Percentiles rank a stretch among this genome's conserved stretches.
Evolutionary conservation across 768 basidiomycete genomes (phyloP).

Genomic region (Boletus sp.): DNA sequence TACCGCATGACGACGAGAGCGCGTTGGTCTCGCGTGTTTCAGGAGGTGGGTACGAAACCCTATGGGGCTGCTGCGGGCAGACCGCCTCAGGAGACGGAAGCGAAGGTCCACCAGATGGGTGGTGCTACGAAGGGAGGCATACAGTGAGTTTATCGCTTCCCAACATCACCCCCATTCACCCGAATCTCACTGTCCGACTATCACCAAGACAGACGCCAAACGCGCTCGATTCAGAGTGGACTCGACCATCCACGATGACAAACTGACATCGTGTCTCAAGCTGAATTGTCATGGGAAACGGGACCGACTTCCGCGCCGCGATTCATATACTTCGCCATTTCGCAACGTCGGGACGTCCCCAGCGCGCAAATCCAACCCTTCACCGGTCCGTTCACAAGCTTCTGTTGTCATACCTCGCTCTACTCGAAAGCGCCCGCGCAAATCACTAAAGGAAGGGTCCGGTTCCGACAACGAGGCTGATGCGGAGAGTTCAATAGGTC

Average conservation of each 20-base stretch:
- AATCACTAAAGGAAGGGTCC: conserved; percentile 19
- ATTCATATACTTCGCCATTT: background rate
- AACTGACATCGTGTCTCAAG: conserved; percentile 56
- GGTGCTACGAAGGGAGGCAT: conserved; percentile 84
- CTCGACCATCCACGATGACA: conserved; percentile 62
- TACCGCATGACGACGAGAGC: conserved; percentile 79
- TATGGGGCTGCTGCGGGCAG: conserved; percentile 72
- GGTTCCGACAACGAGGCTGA: conserved; percentile 20
- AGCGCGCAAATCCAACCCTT: conserved; percentile 22
- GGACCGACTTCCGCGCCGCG: conserved; percentile 13
- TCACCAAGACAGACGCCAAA: conserved; percentile 63
- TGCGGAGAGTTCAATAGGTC: conserved; percentile 5
- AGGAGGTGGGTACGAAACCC: conserved; percentile 43
- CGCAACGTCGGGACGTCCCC: conserved; percentile 8
- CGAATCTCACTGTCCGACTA: background rate
- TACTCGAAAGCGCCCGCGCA: conserved; percentile 24
- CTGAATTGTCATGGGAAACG: conserved; percentile 51
- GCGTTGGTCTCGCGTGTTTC: conserved; percentile 65
- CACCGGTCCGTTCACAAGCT: conserved; percentile 22
- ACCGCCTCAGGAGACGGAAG: conserved; percentile 74
- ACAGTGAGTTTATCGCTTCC: conserved; percentile 39
- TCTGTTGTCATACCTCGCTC: conserved; percentile 7
- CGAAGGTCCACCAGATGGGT: conserved; percentile 80
- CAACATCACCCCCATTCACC: background rate
- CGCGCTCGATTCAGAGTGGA: conserved; percentile 79